Evolutionary conservation across 2,329 filamentous ascomycete species (phyloP).

Genomic region (Amauroascus niger): DNA sequence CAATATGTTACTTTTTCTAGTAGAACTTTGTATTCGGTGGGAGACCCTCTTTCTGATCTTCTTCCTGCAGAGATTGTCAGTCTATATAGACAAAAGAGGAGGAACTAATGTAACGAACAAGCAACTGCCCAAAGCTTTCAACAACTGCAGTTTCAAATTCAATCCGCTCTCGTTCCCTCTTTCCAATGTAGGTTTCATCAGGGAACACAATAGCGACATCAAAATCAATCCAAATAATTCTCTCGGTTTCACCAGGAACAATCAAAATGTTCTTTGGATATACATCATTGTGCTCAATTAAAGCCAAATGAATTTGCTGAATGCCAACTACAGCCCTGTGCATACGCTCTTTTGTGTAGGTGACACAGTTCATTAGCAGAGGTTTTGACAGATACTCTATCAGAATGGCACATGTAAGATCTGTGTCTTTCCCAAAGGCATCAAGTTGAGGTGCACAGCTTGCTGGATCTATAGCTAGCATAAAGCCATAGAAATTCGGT

Average conservation of each 20-base stretch:
- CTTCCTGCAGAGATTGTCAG: not conserved
- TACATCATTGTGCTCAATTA: slow-evolving; percentile 15
- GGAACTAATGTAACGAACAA: not conserved
- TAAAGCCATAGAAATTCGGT: slow-evolving; percentile 3
- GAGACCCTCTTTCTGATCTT: slow-evolving; percentile 2
- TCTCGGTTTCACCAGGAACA: slow-evolving; percentile 9
- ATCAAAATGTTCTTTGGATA: slow-evolving; percentile 15
- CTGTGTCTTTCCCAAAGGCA: slow-evolving; percentile 8
- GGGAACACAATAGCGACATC: not conserved
- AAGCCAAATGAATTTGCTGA: slow-evolving; percentile 10
- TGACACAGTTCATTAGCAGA: slow-evolving; percentile 11
- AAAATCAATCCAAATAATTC: slow-evolving; percentile 16
- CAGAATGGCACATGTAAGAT: not conserved
- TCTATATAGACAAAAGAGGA: not conserved
- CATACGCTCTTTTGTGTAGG: slow-evolving; percentile 10
- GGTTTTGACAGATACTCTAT: slow-evolving; percentile 16
- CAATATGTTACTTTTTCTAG: no score
- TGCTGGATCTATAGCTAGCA: not conserved
- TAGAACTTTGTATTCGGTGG: not conserved
- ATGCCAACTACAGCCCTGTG: slow-evolving; percentile 9
- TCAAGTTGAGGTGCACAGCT: slow-evolving; percentile 11
- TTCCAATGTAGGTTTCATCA: not conserved
- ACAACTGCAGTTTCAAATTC: slow-evolving; percentile 8
- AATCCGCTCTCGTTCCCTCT: slow-evolving; percentile 1
- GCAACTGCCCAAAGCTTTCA: slow-evolving; percentile 5